These are phyloP conservation scores for Carex littledalei DNA, from an alignment of 176 grass and related monocot genomes.

Conservation along the genomic window DNA sequence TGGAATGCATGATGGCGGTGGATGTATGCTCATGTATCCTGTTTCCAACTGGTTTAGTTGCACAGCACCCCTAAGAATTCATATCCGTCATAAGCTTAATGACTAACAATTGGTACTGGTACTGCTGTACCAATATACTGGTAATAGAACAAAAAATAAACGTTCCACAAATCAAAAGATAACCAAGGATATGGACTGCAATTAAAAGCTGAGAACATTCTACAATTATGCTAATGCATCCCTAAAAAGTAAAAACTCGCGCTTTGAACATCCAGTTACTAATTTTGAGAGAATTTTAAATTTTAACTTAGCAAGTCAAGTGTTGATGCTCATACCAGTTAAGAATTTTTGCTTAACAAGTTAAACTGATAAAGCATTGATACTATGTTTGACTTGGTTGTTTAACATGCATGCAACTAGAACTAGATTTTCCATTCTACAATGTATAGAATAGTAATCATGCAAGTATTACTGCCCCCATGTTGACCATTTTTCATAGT, in stretches of 20 bases:
- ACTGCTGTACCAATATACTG: neutral
- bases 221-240: neutral
- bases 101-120: neutral
- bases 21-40: neutral
- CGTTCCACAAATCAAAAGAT: neutral
- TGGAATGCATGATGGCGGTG: neutral
- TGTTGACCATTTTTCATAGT: neutral
- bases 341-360: too few species aligned
- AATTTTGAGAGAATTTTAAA: too few species aligned
- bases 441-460: neutral
- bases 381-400: neutral
- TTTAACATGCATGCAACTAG: neutral
- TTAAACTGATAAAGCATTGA: neutral
- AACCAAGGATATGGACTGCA: neutral
- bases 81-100: neutral
- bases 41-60: neutral
- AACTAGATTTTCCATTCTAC: neutral
- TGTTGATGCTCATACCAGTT: neutral
- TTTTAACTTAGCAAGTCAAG: neutral
- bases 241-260: neutral
- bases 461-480: neutral
- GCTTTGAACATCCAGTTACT: neutral
- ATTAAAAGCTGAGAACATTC: neutral
- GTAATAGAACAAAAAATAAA: neutral
- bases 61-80: neutral